A percentile compares a stretch with the other conserved stretches of the same genome.
These are phyloP conservation scores for Gossypium bickii DNA, from an alignment of 345 rosid genomes.

Conservation along the genomic window DNA sequence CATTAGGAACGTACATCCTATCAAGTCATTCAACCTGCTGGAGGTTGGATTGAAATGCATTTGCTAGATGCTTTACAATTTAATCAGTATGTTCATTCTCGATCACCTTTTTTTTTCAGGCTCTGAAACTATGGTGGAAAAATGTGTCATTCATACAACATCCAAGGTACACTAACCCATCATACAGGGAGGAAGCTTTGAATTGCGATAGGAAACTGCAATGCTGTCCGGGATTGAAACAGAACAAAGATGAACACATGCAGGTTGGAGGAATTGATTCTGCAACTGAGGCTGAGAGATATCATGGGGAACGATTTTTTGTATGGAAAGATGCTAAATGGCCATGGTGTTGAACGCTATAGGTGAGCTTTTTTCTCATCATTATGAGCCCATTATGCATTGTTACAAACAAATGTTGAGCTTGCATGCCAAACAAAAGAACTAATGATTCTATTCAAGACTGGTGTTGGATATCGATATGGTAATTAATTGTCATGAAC, in stretches of 20 bases:
- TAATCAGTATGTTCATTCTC: background rate
- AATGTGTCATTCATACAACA: slow-evolving; percentile 71
- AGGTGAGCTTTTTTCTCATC: background rate
- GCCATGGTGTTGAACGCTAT: slow-evolving; percentile 69
- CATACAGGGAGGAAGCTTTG: slow-evolving; percentile 56
- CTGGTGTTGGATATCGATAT: background rate
- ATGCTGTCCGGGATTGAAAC: slow-evolving; percentile 32
- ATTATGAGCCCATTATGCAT: background rate
- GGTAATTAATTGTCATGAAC: background rate
- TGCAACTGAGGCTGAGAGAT: slow-evolving; percentile 10
- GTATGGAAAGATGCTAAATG: slow-evolving; percentile 89
- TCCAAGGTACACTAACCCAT: slow-evolving; percentile 58
- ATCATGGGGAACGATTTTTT: slow-evolving; percentile 38
- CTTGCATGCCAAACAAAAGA: background rate
- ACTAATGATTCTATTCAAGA: slow-evolving; percentile 3
- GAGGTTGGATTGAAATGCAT: background rate
- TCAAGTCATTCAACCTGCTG: background rate
- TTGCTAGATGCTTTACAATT: background rate
- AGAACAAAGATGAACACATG: slow-evolving; percentile 15
- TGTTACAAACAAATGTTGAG: background rate
- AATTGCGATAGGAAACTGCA: slow-evolving; percentile 48
- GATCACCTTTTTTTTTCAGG: slow-evolving; percentile 35
- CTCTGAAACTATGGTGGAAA: slow-evolving; percentile 87
- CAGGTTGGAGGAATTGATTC: slow-evolving; percentile 21
- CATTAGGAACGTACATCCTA: background rate